These are phyloP conservation scores for Penicillium samsonianum DNA, from an alignment of 495 filamentous ascomycete genomes.

Conservation along the genomic window DNA sequence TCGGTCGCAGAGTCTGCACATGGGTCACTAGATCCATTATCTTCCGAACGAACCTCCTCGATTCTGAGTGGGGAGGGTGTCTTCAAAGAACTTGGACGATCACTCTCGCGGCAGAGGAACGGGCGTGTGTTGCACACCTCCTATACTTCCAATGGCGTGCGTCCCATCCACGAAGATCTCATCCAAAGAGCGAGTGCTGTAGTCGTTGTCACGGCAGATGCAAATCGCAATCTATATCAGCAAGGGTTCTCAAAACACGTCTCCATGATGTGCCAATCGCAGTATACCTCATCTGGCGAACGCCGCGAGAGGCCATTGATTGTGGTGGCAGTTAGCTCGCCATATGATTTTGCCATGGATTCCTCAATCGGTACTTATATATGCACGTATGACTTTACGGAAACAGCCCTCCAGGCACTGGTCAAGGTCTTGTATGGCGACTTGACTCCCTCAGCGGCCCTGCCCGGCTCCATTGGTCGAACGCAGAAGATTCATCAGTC, in stretches of 20 bases:
- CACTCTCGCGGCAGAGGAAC: slow-evolving; percentile 75
- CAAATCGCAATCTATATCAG: slow-evolving; percentile 87
- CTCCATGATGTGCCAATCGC: slow-evolving; percentile 87
- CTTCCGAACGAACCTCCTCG: slow-evolving; percentile 60
- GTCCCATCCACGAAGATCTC: slow-evolving; percentile 85
- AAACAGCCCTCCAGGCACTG: slow-evolving; percentile 79
- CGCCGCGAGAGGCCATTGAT: slow-evolving; percentile 66
- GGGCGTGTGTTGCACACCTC: slow-evolving; percentile 86
- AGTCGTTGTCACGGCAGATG: slow-evolving; percentile 85
- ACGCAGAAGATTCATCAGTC: slow-evolving; percentile 80
- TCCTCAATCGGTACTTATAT: slow-evolving; percentile 82
- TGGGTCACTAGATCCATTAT: slow-evolving; percentile 56
- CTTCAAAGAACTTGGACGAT: slow-evolving; percentile 79
- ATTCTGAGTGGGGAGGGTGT: slow-evolving; percentile 86
- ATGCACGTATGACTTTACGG: slow-evolving; percentile 93
- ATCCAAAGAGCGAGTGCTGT: slow-evolving; percentile 84
- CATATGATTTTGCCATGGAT: slow-evolving; percentile 95
- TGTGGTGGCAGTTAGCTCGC: slow-evolving; percentile 87
- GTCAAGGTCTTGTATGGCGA: slow-evolving; percentile 82
- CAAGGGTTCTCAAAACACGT: slow-evolving; percentile 90
- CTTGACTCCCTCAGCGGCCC: slow-evolving; percentile 64
- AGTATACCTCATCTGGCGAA: slow-evolving; percentile 55
- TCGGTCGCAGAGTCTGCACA: slow-evolving; percentile 51
- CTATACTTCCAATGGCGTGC: slow-evolving; percentile 85
- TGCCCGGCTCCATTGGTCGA: slow-evolving; percentile 81